These are phyloP conservation scores for Piloderma croceum DNA, from an alignment of 768 basidiomycete species.

Conservation along the genomic window DNA sequence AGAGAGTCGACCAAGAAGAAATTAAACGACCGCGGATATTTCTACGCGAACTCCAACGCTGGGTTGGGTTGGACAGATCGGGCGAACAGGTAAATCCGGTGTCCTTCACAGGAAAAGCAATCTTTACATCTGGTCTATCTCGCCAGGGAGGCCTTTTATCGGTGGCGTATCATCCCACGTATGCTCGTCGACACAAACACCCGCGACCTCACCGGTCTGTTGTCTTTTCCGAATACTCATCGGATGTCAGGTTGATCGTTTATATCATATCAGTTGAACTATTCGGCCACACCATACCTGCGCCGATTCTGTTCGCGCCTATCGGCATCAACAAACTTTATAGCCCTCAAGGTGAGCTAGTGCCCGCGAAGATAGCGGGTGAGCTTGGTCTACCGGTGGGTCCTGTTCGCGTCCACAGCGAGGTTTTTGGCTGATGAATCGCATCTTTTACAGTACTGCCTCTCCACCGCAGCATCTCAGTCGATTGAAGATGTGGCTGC, in stretches of 20 bases:
- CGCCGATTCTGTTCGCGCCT: slow-evolving; percentile 50
- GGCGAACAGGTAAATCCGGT: slow-evolving; percentile 36
- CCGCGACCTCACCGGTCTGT: slow-evolving; percentile 41
- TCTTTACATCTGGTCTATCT: not conserved
- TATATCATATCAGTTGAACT: slow-evolving; percentile 27
- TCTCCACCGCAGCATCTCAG: slow-evolving; percentile 46
- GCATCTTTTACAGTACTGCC: slow-evolving; percentile 33
- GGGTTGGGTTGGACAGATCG: slow-evolving; percentile 47
- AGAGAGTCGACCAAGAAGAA: slow-evolving; percentile 36
- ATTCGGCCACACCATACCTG: slow-evolving; percentile 44
- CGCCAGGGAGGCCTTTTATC: slow-evolving; percentile 43
- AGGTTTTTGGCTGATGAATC: too few species aligned
- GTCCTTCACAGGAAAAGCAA: not conserved
- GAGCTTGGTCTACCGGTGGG: slow-evolving; percentile 40
- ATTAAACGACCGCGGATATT: slow-evolving; percentile 41
- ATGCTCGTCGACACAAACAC: slow-evolving; percentile 48
- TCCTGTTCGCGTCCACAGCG: slow-evolving; percentile 6
- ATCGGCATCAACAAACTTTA: slow-evolving; percentile 53
- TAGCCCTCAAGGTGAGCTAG: slow-evolving; percentile 38
- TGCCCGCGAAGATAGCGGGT: slow-evolving; percentile 41
- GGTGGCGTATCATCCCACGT: slow-evolving; percentile 51
- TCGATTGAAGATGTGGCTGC: slow-evolving; percentile 46
- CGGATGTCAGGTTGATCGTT: not conserved
- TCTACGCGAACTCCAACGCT: slow-evolving; percentile 49
- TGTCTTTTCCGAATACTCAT: too few species aligned